Evolutionary conservation across 768 basidiomycete genomes (phyloP).

Genomic region (Lyophyllum atratum): DNA sequence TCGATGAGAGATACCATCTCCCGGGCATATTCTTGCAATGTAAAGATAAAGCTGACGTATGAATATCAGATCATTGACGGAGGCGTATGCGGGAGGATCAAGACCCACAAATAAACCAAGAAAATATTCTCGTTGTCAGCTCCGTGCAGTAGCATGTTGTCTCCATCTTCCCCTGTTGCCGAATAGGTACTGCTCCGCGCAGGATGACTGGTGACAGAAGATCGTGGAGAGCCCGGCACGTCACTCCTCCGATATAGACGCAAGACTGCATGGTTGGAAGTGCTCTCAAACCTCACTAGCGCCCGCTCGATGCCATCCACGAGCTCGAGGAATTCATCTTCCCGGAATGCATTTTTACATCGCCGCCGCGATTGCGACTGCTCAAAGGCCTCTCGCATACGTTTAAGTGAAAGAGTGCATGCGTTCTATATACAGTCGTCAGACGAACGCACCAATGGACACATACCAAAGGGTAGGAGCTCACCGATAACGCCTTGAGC

Average conservation of each 20-base stretch:
- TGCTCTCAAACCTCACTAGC: slow-evolving; percentile 74
- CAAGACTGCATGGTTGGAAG: slow-evolving; percentile 81
- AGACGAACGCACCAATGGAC: not conserved
- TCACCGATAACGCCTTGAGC: slow-evolving; percentile 69
- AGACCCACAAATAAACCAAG: slow-evolving; percentile 85
- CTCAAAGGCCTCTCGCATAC: slow-evolving; percentile 68
- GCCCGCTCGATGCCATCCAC: slow-evolving; percentile 70
- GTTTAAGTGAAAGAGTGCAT: slow-evolving; percentile 60
- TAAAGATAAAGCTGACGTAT: slow-evolving; percentile 84
- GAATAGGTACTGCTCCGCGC: slow-evolving; percentile 12
- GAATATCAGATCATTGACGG: not conserved
- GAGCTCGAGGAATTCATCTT: slow-evolving; percentile 65
- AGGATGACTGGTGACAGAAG: slow-evolving; percentile 23
- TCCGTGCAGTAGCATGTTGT: slow-evolving; percentile 39
- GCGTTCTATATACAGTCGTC: slow-evolving; percentile 43
- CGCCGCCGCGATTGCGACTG: slow-evolving; percentile 36
- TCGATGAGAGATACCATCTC: slow-evolving; percentile 84
- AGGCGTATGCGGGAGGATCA: not conserved
- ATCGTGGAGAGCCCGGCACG: slow-evolving; percentile 22
- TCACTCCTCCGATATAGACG: slow-evolving; percentile 67
- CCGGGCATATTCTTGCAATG: slow-evolving; percentile 88
- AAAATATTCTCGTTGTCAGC: slow-evolving; percentile 84
- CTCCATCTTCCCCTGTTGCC: slow-evolving; percentile 25
- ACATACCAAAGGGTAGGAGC: slow-evolving; percentile 20
- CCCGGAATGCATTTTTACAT: slow-evolving; percentile 38